These are phyloP conservation scores for Sporisorium iseilematis-ciliati DNA, from an alignment of 1,284 basidiomycete genomes.

Conservation along the genomic window DNA sequence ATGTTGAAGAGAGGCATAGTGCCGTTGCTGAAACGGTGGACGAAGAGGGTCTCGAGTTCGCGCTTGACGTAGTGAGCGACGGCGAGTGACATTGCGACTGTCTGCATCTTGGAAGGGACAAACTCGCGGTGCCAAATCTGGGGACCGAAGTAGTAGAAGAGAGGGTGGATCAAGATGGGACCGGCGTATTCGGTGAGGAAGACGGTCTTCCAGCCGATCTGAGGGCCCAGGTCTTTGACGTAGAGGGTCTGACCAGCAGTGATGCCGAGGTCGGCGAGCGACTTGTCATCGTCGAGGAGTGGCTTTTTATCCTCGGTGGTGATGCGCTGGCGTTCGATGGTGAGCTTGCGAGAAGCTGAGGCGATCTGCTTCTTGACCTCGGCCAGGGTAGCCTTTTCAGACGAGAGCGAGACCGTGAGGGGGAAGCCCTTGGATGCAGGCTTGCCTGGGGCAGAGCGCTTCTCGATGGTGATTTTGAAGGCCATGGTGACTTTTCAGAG, in stretches of 20 bases:
- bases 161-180: slow-evolving; percentile 89
- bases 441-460: slow-evolving; percentile 50
- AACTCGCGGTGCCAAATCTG: slow-evolving; percentile 77
- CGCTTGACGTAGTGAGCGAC: slow-evolving; percentile 91
- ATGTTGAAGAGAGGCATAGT: slow-evolving; percentile 92
- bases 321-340: slow-evolving; percentile 60
- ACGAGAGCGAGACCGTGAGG: slow-evolving; percentile 39
- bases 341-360: slow-evolving; percentile 39
- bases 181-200: slow-evolving; percentile 74
- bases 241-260: slow-evolving; percentile 50
- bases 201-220: slow-evolving; percentile 68
- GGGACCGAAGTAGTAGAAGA: slow-evolving; percentile 81
- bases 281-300: slow-evolving; percentile 58
- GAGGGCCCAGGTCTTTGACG: slow-evolving; percentile 68
- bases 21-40: slow-evolving; percentile 86
- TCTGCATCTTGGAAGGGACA: slow-evolving; percentile 83
- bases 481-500: slow-evolving; percentile 17
- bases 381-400: slow-evolving; percentile 48
- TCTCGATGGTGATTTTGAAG: slow-evolving; percentile 49
- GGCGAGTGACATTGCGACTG: slow-evolving; percentile 82
- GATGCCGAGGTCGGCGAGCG: slow-evolving; percentile 48
- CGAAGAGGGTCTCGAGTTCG: slow-evolving; percentile 90
- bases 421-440: slow-evolving; percentile 58
- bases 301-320: slow-evolving; percentile 61
- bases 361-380: slow-evolving; percentile 62